Conservation (phyloP, 306 rosid species). For the Prunus armeniaca region DNA sequence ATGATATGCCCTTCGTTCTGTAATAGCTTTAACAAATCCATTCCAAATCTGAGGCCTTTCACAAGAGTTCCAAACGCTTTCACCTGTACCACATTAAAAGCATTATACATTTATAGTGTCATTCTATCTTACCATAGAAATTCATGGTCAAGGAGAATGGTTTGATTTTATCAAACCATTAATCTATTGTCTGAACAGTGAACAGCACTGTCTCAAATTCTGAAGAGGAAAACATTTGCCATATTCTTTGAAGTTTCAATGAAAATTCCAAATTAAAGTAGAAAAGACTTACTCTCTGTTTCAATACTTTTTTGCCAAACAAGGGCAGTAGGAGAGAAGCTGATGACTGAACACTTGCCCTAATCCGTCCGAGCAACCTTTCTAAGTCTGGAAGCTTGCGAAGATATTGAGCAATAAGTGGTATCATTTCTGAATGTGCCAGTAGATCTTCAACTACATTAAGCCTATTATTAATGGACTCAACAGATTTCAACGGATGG, state of each 20-base stretch:
- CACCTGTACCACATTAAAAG: constrained; percentile 54
- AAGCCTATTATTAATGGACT: constrained; percentile 74
- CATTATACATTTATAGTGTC: background rate
- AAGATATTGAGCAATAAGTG: constrained; percentile 64
- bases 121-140: background rate
- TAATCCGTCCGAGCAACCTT: constrained; percentile 75
- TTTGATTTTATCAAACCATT: background rate
- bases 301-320: constrained; percentile 66
- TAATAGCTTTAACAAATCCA: constrained; percentile 62
- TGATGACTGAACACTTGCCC: constrained; percentile 67
- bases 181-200: background rate
- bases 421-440: constrained; percentile 49
- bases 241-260: background rate
- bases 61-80: constrained; percentile 81
- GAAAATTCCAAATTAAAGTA: background rate
- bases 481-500: constrained; percentile 75
- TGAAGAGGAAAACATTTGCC: background rate
- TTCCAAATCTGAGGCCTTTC: constrained; percentile 77
- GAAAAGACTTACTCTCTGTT: constrained; percentile 69
- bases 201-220: background rate
- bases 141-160: background rate
- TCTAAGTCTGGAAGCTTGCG: constrained; percentile 82
- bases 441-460: constrained; percentile 66
- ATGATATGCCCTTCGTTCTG: constrained; percentile 55
- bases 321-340: constrained; percentile 61